Percentiles rank a stretch among this genome's conserved stretches.
These are phyloP conservation scores for Chrysoporthe cubensis DNA, from an alignment of 2,329 filamentous ascomycete genomes.

Conservation along the genomic window DNA sequence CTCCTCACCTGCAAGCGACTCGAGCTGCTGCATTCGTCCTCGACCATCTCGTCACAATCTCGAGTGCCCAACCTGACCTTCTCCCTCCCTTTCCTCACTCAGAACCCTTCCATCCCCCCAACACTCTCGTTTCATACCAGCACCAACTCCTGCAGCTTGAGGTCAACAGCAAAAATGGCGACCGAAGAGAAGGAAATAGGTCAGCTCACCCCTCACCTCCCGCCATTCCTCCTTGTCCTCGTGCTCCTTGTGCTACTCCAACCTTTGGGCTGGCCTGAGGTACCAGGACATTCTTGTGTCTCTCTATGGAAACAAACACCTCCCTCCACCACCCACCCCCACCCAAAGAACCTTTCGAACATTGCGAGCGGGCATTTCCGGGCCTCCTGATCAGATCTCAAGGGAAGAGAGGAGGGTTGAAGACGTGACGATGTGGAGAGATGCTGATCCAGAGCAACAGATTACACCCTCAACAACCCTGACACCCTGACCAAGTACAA, in stretches of 20 bases:
- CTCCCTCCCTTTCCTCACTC: slow-evolving; percentile 15
- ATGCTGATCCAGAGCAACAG: slow-evolving; percentile 48
- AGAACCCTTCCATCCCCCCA: slow-evolving; percentile 11
- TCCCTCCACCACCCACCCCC: no score
- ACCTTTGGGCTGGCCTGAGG: not conserved
- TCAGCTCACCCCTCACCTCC: slow-evolving; percentile 34
- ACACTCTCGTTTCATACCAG: slow-evolving; percentile 4
- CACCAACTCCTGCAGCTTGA: slow-evolving; percentile 1
- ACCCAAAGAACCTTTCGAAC: no score
- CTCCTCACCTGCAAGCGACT: slow-evolving; percentile 20
- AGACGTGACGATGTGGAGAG: not conserved
- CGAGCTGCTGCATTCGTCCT: slow-evolving; percentile 17
- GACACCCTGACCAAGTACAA: slow-evolving; percentile 99
- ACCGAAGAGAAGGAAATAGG: slow-evolving; percentile 45
- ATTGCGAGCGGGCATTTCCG: not conserved
- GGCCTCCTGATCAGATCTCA: not conserved
- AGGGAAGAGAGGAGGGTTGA: not conserved
- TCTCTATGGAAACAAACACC: no score
- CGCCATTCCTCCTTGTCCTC: not conserved
- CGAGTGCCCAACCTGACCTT: slow-evolving; percentile 25
- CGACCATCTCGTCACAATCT: slow-evolving; percentile 14
- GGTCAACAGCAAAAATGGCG: slow-evolving; percentile 38
- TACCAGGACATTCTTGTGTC: not conserved
- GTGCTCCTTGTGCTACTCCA: slow-evolving; percentile 6
- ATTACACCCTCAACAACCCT: slow-evolving; percentile 88